Evolutionary conservation across 495 filamentous ascomycete species (phyloP).

Genomic region (Venustampulla echinocandica): DNA sequence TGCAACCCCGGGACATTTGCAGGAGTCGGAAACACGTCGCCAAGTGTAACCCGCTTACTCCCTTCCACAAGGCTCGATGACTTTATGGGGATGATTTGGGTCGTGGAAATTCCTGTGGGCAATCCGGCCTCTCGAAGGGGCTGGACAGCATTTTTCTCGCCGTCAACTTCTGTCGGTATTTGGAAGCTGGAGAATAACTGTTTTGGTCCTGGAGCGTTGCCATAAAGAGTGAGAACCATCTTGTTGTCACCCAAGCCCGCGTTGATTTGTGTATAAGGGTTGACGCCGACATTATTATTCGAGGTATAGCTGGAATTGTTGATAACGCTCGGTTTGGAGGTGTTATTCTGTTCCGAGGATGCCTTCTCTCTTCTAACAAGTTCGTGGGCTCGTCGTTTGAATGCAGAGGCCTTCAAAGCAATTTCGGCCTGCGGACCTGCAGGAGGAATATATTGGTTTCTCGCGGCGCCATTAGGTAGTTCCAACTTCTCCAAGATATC

Average conservation of each 20-base stretch:
- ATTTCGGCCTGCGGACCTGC: conserved; percentile 11
- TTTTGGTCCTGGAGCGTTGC: conserved; percentile 58
- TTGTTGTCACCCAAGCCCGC: conserved; percentile 33
- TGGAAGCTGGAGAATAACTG: conserved; percentile 81
- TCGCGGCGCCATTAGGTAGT: conserved; percentile 11
- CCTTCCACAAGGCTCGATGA: conserved; percentile 30
- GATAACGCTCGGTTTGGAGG: conserved; percentile 11
- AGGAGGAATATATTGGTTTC: conserved; percentile 13
- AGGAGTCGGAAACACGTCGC: conserved; percentile 72
- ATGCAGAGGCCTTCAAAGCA: conserved; percentile 14
- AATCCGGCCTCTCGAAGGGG: conserved; percentile 54
- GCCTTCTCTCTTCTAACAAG: conserved; percentile 33
- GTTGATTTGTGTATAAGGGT: conserved; percentile 19
- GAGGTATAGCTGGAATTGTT: conserved; percentile 7
- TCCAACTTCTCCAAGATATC: conserved; percentile 33
- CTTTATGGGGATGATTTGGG: conserved; percentile 53
- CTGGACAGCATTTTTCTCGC: conserved; percentile 23
- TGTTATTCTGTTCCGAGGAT: conserved; percentile 33
- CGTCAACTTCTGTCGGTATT: conserved; percentile 36
- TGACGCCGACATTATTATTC: conserved; percentile 10
- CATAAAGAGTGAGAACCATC: conserved; percentile 61
- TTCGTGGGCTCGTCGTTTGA: conserved; percentile 20
- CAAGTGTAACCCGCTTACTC: conserved; percentile 54
- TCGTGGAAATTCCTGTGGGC: conserved; percentile 65
- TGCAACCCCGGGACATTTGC: conserved; percentile 55